A percentile compares a stretch with the other conserved stretches of the same genome.
Evolutionary conservation across 2,329 filamentous ascomycete species (phyloP).

Genomic region (Laburnicola sp.): DNA sequence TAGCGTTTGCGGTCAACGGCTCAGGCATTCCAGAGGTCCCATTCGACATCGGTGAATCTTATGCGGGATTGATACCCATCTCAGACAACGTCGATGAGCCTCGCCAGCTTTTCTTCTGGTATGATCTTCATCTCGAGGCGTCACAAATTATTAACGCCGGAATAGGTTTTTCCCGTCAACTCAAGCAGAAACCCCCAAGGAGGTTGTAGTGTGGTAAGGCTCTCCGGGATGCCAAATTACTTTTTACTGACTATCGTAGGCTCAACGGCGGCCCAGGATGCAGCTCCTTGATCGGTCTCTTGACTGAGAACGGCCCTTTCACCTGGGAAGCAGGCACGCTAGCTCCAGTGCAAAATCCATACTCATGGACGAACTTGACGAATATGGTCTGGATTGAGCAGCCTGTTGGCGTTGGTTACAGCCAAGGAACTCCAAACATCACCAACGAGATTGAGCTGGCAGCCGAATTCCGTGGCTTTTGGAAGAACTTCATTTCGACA

Average conservation of each 20-base stretch:
- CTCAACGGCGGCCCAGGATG: slow-evolving; percentile 48
- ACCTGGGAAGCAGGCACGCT: slow-evolving; percentile 65
- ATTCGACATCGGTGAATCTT: slow-evolving; percentile 69
- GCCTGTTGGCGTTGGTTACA: slow-evolving; percentile 53
- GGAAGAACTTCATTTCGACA: slow-evolving; percentile 58
- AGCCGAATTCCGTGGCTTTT: slow-evolving; percentile 55
- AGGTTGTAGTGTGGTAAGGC: slow-evolving; percentile 60
- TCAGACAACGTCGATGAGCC: slow-evolving; percentile 54
- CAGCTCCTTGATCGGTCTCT: slow-evolving; percentile 65
- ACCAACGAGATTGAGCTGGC: slow-evolving; percentile 53
- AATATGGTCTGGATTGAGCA: slow-evolving; percentile 53
- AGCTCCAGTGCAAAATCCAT: slow-evolving; percentile 66
- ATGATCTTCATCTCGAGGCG: neutral
- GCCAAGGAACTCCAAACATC: slow-evolving; percentile 50
- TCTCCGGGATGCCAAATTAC: neutral
- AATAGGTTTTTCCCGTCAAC: slow-evolving; percentile 64
- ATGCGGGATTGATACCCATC: slow-evolving; percentile 65
- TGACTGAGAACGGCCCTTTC: slow-evolving; percentile 75
- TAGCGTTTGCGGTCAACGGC: slow-evolving; percentile 67
- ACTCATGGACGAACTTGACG: slow-evolving; percentile 63
- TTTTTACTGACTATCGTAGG: slow-evolving; percentile 22
- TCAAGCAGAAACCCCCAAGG: slow-evolving; percentile 55
- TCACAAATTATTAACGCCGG: neutral
- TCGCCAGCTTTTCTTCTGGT: slow-evolving; percentile 62
- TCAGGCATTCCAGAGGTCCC: slow-evolving; percentile 66